Evolutionary conservation across 495 filamentous ascomycete genomes (phyloP).

Genomic region (Penicillium flavigenum): DNA sequence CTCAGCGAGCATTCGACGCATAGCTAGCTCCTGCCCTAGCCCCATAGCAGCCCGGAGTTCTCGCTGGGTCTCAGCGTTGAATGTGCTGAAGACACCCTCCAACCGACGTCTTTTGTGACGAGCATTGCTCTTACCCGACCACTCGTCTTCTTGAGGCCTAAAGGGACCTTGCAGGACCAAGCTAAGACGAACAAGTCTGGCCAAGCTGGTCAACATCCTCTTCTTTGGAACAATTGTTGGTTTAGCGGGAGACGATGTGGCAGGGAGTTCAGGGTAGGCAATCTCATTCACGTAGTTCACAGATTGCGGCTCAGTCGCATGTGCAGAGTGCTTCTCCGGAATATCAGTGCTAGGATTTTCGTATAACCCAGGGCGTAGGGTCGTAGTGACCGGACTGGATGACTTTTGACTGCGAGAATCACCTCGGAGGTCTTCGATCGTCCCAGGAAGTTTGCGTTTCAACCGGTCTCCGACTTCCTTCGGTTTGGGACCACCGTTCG

Average conservation of each 20-base stretch:
- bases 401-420: slow-evolving; percentile 19
- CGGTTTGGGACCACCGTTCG: slow-evolving; percentile 30
- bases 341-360: not conserved
- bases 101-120: slow-evolving; percentile 29
- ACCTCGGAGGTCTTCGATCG: slow-evolving; percentile 22
- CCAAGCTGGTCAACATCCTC: slow-evolving; percentile 34
- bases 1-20: slow-evolving; percentile 26
- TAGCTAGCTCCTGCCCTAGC: slow-evolving; percentile 52
- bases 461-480: slow-evolving; percentile 32
- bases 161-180: slow-evolving; percentile 49
- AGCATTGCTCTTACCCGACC: slow-evolving; percentile 9
- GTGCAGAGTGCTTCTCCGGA: not conserved
- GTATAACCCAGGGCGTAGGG: not conserved
- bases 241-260: slow-evolving; percentile 7
- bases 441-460: slow-evolving; percentile 31
- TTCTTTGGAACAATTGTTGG: slow-evolving; percentile 1
- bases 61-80: slow-evolving; percentile 43
- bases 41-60: slow-evolving; percentile 47
- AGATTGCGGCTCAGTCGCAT: not conserved
- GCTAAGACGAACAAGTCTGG: slow-evolving; percentile 45
- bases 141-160: slow-evolving; percentile 22
- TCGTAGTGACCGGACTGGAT: slow-evolving; percentile 16
- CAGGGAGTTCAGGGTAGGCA: slow-evolving; percentile 22
- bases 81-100: slow-evolving; percentile 46
- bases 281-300: slow-evolving; percentile 4